Evolutionary conservation across 192 early-diverging fungal genomes (phyloP).

Genomic region (Coemansia sp.): DNA sequence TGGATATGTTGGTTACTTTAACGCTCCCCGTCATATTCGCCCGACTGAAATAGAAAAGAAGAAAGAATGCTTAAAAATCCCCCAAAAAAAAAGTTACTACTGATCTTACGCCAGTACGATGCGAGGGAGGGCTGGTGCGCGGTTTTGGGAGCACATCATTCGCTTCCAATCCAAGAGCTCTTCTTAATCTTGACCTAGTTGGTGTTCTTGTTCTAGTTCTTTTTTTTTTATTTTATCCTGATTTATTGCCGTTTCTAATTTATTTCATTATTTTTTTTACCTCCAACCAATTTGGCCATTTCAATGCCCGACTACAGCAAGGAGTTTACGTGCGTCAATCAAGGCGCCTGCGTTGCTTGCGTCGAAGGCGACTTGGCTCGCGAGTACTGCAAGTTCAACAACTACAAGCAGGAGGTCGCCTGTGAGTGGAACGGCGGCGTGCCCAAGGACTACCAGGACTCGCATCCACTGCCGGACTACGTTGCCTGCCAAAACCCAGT

Average conservation of each 20-base stretch:
- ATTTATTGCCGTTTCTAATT: no score
- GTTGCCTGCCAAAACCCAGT: slow-evolving; percentile 12
- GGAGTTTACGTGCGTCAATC: slow-evolving; percentile 14
- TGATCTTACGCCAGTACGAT: no score
- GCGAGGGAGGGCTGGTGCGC: no score
- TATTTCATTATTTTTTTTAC: background rate
- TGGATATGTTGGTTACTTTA: slow-evolving; percentile 69
- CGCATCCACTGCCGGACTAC: slow-evolving; percentile 26
- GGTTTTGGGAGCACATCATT: no score
- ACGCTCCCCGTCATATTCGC: slow-evolving; percentile 6
- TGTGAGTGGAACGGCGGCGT: slow-evolving; percentile 37
- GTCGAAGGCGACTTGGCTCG: background rate
- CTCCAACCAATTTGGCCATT: background rate
- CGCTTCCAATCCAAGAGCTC: no score
- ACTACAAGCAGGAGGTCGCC: slow-evolving; percentile 40
- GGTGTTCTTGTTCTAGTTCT: no score
- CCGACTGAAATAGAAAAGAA: background rate
- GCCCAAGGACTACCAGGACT: slow-evolving; percentile 31
- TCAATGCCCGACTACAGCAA: slow-evolving; percentile 24
- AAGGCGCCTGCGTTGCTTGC: slow-evolving; percentile 15
- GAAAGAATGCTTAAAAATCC: background rate
- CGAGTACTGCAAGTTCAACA: slow-evolving; percentile 17
- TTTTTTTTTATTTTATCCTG: no score
- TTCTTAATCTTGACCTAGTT: no score
- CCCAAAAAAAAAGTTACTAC: no score